Evolutionary conservation across 1,284 basidiomycete species (phyloP).

Genomic region (Ceratobasidium sp.): DNA sequence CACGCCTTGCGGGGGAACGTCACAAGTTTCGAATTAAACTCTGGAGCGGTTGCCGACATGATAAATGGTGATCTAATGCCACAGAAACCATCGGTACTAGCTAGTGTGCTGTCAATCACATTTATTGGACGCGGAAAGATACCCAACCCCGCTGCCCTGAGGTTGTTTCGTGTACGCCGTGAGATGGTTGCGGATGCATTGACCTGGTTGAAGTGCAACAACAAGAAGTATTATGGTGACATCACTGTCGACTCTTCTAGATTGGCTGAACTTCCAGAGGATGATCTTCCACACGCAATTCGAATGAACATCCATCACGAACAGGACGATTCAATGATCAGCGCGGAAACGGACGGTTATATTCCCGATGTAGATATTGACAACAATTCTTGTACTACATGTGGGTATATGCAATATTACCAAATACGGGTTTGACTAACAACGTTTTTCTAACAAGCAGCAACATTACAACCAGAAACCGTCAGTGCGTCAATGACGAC

Average conservation of each 20-base stretch:
- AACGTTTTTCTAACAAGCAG: no score
- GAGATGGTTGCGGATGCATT: slow-evolving; percentile 48
- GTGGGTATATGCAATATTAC: neutral
- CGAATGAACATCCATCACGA: slow-evolving; percentile 5
- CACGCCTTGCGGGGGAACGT: slow-evolving; percentile 54
- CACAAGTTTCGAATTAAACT: slow-evolving; percentile 52
- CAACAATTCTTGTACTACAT: neutral
- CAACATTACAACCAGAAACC: no score
- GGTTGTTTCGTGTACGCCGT: slow-evolving; percentile 51
- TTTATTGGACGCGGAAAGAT: slow-evolving; percentile 53
- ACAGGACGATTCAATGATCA: neutral
- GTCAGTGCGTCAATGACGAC: no score
- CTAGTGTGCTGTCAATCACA: slow-evolving; percentile 53
- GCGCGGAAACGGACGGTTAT: slow-evolving; percentile 33
- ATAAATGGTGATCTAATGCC: slow-evolving; percentile 54
- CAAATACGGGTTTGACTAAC: no score
- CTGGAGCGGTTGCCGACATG: slow-evolving; percentile 50
- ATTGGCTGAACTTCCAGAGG: slow-evolving; percentile 28
- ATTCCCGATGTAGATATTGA: neutral
- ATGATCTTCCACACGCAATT: slow-evolving; percentile 42
- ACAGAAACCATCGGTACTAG: slow-evolving; percentile 49
- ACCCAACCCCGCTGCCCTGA: slow-evolving; percentile 49
- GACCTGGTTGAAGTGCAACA: slow-evolving; percentile 40
- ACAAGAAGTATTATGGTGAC: slow-evolving; percentile 28
- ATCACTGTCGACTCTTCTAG: neutral